phyloP scores from a whole-genome alignment of 1,284 basidiomycete genomes.

The Tremellales sp. region DNA sequence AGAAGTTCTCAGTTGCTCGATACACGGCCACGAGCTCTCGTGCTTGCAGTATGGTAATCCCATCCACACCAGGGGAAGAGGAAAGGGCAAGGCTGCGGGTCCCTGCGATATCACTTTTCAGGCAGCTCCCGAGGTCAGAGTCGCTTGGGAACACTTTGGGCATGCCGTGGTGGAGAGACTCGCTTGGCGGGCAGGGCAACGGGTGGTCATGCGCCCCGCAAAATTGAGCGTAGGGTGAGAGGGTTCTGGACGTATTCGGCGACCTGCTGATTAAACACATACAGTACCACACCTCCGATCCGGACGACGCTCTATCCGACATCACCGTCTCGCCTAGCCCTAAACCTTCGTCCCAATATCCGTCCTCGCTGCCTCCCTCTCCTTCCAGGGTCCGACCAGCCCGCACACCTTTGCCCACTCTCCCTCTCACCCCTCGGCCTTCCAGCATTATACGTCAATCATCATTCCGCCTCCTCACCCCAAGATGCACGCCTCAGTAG shows the following conservation, averaged over 20 bases:
- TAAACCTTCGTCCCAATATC: neutral
- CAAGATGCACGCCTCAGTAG: constrained; percentile 16
- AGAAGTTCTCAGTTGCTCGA: constrained; percentile 12
- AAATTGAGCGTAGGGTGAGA: constrained; percentile 4
- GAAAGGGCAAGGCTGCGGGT: neutral
- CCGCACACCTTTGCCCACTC: constrained; percentile 2
- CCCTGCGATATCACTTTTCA: constrained; percentile 13
- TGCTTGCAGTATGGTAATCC: too few species aligned
- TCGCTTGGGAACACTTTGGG: constrained; percentile 14
- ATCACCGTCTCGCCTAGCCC: neutral
- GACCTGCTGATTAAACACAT: neutral
- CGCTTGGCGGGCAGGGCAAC: constrained; percentile 22
- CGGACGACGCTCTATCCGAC: constrained; percentile 4
- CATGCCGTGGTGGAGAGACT: constrained; percentile 25
- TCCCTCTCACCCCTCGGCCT: constrained; percentile 20
- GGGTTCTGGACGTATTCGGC: neutral
- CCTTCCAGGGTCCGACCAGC: neutral
- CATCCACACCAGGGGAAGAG: neutral
- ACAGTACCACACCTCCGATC: neutral
- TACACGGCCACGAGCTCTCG: constrained; percentile 12
- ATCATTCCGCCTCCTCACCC: constrained; percentile 5
- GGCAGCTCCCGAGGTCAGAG: constrained; percentile 1
- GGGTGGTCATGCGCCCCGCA: constrained; percentile 9
- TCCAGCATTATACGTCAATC: constrained; percentile 24
- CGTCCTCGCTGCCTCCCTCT: neutral